Conservation (phyloP, 805 yeast species). For the Vanderwaltozyma verrucispora region DNA sequence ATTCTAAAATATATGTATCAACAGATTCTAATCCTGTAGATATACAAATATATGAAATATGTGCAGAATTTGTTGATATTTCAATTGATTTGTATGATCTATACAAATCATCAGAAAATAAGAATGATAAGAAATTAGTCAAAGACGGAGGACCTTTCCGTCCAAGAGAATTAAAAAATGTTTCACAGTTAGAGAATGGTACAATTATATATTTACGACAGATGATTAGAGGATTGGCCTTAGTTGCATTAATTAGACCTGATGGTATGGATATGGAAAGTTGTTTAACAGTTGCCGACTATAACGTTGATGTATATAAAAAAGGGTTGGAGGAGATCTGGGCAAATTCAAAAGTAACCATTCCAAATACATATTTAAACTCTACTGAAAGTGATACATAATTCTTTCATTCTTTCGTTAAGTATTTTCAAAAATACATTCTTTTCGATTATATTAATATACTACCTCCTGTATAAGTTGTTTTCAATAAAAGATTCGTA, state of each 20-base stretch:
- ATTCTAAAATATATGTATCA: constrained; percentile 88
- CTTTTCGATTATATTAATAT: no score
- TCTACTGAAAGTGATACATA: neutral
- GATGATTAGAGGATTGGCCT: constrained; percentile 86
- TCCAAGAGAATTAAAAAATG: constrained; percentile 43
- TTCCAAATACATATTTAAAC: constrained; percentile 1
- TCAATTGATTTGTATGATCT: constrained; percentile 78
- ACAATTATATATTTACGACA: constrained; percentile 75
- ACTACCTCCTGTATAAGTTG: no score
- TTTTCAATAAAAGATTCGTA: no score
- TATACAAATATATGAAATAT: constrained; percentile 89
- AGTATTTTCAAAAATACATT: no score
- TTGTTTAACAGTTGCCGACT: constrained; percentile 65
- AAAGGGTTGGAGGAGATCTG: constrained; percentile 61
- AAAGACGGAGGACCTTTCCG: neutral
- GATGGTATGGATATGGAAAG: constrained; percentile 43
- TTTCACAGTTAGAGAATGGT: constrained; percentile 73
- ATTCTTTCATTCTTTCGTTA: no score
- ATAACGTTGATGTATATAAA: constrained; percentile 74
- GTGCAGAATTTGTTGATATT: constrained; percentile 94
- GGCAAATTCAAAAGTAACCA: constrained; percentile 26
- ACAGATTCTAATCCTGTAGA: constrained; percentile 96
- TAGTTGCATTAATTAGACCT: constrained; percentile 74
- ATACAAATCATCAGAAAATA: constrained; percentile 31
- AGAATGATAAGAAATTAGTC: neutral